phyloP scores from a whole-genome alignment of 2,329 filamentous ascomycete species.

The Zopfia rhizophila region DNA sequence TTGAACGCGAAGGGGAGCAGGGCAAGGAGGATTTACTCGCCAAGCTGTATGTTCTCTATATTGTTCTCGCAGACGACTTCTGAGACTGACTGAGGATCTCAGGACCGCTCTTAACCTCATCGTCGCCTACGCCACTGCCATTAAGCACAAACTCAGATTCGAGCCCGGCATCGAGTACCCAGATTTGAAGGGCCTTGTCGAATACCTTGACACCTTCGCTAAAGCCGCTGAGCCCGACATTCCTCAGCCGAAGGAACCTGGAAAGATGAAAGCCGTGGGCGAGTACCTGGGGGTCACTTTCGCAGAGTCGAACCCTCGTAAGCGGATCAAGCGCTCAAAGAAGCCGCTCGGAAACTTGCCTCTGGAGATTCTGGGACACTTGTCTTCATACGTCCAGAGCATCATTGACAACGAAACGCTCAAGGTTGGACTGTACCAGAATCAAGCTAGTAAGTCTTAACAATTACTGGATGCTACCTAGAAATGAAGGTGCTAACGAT shows the following conservation, averaged over 20 bases:
- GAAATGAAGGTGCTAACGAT: no score
- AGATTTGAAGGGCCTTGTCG: constrained; percentile 75
- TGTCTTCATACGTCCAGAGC: constrained; percentile 73
- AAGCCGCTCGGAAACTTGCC: constrained; percentile 84
- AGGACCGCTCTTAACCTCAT: constrained; percentile 79
- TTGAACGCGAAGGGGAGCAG: constrained; percentile 66
- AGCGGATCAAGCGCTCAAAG: constrained; percentile 76
- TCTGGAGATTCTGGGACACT: constrained; percentile 79
- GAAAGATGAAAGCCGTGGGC: constrained; percentile 69
- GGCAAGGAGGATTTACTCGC: constrained; percentile 74
- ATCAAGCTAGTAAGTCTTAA: constrained; percentile 59
- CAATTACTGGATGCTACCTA: constrained; percentile 34
- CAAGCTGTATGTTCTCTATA: constrained; percentile 64
- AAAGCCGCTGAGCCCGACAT: constrained; percentile 63
- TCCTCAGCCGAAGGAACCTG: constrained; percentile 39
- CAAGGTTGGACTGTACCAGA: constrained; percentile 68
- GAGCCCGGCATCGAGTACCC: constrained; percentile 83
- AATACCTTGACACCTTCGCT: constrained; percentile 80
- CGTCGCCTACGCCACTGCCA: constrained; percentile 77
- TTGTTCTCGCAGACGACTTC: no score
- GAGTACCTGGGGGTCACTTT: constrained; percentile 82
- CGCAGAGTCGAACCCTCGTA: constrained; percentile 80
- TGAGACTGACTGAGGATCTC: constrained; percentile 15
- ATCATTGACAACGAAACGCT: constrained; percentile 67
- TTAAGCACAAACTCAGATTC: constrained; percentile 86